Conservation (phyloP, 2,329 filamentous ascomycete species). For the Ophiostoma tasmaniense region DNA sequence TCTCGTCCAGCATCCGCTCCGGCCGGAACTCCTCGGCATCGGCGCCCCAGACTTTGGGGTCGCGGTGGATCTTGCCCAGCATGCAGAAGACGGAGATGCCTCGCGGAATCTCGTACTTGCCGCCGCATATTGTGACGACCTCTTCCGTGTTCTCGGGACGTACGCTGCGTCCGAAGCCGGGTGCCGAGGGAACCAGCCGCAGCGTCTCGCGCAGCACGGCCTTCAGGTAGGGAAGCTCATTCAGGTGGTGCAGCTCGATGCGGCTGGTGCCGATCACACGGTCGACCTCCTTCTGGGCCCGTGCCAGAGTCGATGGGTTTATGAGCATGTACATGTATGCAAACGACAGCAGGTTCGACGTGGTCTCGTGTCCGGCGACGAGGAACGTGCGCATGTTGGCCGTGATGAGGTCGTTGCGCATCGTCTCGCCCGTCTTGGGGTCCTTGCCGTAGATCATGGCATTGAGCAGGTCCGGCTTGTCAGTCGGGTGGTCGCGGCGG, state of each 20-base stretch:
- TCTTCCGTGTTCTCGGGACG: slow-evolving; percentile 31
- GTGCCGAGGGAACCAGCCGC: slow-evolving; percentile 29
- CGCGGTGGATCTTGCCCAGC: slow-evolving; percentile 43
- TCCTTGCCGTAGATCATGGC: slow-evolving; percentile 63
- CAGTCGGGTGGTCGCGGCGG: slow-evolving; percentile 39
- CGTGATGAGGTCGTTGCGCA: slow-evolving; percentile 54
- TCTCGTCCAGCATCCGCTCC: slow-evolving; percentile 53
- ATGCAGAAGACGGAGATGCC: slow-evolving; percentile 37
- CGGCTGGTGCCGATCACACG: slow-evolving; percentile 37
- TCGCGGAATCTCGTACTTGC: slow-evolving; percentile 44
- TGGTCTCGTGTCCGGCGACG: slow-evolving; percentile 43
- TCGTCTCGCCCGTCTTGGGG: slow-evolving; percentile 54
- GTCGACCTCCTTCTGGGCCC: slow-evolving; percentile 47
- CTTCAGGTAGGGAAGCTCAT: slow-evolving; percentile 37
- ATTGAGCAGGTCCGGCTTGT: slow-evolving; percentile 55
- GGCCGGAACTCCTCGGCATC: slow-evolving; percentile 51
- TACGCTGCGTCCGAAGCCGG: neutral
- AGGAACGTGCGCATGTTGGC: slow-evolving; percentile 57
- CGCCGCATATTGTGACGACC: slow-evolving; percentile 32
- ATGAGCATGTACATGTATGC: slow-evolving; percentile 42
- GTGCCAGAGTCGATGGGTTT: slow-evolving; percentile 36
- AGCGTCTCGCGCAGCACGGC: slow-evolving; percentile 47
- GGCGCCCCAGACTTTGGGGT: slow-evolving; percentile 47
- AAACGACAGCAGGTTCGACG: slow-evolving; percentile 44
- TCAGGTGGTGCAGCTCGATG: slow-evolving; percentile 41